Percentiles rank a stretch among this genome's conserved stretches.
Conservation (phyloP, 257 asterid genomes). For the Nyctanthes arbortristis region DNA sequence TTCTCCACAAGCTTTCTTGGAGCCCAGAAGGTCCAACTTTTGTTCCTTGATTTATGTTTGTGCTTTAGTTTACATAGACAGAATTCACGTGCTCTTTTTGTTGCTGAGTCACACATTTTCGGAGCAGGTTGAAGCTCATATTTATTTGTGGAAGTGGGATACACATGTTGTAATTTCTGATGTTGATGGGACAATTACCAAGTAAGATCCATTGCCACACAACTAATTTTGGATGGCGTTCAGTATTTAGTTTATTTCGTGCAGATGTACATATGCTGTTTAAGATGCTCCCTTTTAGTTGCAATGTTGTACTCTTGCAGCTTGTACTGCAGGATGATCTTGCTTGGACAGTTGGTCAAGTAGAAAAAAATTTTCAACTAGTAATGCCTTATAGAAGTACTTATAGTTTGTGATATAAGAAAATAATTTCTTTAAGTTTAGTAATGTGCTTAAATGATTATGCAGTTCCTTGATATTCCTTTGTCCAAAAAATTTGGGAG, state of each 20-base stretch:
- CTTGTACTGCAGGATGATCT: too few species aligned
- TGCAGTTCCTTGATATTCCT: background rate
- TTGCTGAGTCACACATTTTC: constrained; percentile 15
- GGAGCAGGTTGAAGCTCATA: constrained; percentile 96
- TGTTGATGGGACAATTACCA: constrained; percentile 98
- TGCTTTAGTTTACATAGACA: constrained; percentile 4
- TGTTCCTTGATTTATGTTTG: constrained; percentile 20
- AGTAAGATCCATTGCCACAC: constrained; percentile 43
- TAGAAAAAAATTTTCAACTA: background rate
- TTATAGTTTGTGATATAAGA: background rate
- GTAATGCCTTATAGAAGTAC: background rate
- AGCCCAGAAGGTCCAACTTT: constrained; percentile 67
- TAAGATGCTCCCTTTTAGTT: background rate
- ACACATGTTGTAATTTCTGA: constrained; percentile 93
- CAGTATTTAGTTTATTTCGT: background rate
- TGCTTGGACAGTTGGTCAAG: background rate
- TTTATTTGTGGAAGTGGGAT: constrained; percentile 99
- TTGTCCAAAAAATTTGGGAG: background rate
- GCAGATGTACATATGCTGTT: background rate
- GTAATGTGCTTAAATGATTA: background rate
- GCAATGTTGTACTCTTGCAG: background rate
- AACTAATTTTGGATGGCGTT: background rate
- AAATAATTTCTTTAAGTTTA: background rate
- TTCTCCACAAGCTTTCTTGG: constrained; percentile 95
- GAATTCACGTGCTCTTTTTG: constrained; percentile 4